Conservation (phyloP, 768 basidiomycete species). For the Macrolepiota albuminosa region DNA sequence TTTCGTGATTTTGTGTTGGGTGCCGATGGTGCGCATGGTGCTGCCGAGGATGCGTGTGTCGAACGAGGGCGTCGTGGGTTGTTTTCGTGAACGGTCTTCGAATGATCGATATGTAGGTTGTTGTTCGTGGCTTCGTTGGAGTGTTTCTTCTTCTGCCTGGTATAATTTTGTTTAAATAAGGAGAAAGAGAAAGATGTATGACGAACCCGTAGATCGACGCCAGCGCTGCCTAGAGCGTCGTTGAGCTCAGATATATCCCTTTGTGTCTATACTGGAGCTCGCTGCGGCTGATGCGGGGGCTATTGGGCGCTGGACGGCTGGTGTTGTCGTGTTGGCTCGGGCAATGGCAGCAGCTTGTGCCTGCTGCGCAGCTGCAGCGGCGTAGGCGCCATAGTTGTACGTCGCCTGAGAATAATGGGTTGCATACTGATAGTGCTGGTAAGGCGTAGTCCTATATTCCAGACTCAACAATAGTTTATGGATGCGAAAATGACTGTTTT, state of each 20-base stretch:
- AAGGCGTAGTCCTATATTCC: conserved; percentile 37
- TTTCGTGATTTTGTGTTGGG: conserved; percentile 60
- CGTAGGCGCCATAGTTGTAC: conserved; percentile 40
- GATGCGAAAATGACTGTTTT: conserved; percentile 21
- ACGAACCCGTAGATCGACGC: conserved; percentile 75
- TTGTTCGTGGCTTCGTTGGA: conserved; percentile 62
- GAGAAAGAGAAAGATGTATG: background rate
- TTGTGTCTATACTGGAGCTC: conserved; percentile 45
- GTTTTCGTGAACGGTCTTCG: conserved; percentile 78
- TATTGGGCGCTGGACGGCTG: conserved; percentile 16
- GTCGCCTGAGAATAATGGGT: conserved; percentile 41
- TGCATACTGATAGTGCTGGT: conserved; percentile 45
- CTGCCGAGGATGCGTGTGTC: conserved; percentile 60
- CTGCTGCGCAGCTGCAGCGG: conserved; percentile 27
- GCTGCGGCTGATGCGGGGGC: conserved; percentile 14
- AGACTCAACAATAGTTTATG: conserved; percentile 15
- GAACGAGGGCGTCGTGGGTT: conserved; percentile 65
- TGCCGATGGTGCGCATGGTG: conserved; percentile 64
- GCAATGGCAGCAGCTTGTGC: conserved; percentile 20
- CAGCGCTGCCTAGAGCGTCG: conserved; percentile 82
- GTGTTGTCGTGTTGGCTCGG: conserved; percentile 18
- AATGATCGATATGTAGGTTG: conserved; percentile 60
- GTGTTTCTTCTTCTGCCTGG: conserved; percentile 82
- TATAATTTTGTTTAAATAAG: background rate
- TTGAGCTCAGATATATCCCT: conserved; percentile 75